Conservation (phyloP, 2,329 filamentous ascomycete genomes). For the Fusarium mundagurra region DNA sequence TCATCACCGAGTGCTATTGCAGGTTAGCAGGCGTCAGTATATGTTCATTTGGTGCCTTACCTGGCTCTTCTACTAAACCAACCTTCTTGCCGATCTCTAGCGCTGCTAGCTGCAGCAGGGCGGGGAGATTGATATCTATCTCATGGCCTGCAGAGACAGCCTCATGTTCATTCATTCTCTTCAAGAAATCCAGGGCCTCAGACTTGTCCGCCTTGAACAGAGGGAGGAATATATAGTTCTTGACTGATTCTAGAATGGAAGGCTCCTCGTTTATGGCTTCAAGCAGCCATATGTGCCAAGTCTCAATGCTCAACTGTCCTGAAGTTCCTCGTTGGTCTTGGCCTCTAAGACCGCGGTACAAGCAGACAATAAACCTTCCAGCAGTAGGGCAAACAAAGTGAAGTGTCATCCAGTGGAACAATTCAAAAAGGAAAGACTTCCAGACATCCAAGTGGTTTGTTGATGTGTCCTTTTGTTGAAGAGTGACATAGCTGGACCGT, state of each 20-base stretch:
- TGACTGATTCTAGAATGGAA: slow-evolving; percentile 68
- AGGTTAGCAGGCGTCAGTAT: slow-evolving; percentile 25
- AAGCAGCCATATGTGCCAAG: slow-evolving; percentile 68
- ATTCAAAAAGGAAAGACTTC: slow-evolving; percentile 59
- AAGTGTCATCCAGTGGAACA: slow-evolving; percentile 66
- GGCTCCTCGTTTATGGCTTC: slow-evolving; percentile 59
- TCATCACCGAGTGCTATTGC: slow-evolving; percentile 42
- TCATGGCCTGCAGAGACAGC: slow-evolving; percentile 57
- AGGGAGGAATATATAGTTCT: slow-evolving; percentile 71
- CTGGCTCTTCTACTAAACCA: slow-evolving; percentile 74
- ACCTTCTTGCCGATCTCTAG: slow-evolving; percentile 76
- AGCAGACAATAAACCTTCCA: slow-evolving; percentile 68
- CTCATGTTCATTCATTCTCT: slow-evolving; percentile 62
- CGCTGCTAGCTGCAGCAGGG: slow-evolving; percentile 71
- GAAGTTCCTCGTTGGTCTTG: slow-evolving; percentile 35
- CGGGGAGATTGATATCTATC: slow-evolving; percentile 60
- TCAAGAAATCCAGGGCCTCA: slow-evolving; percentile 66
- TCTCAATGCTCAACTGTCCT: slow-evolving; percentile 48
- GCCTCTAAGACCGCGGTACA: slow-evolving; percentile 61
- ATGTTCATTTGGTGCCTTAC: slow-evolving; percentile 47
- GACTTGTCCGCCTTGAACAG: slow-evolving; percentile 68
- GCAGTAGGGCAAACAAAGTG: slow-evolving; percentile 68
- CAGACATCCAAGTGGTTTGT: slow-evolving; percentile 50
- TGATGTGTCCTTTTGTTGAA: slow-evolving; percentile 43
- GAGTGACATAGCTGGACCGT: slow-evolving; percentile 53